Evolutionary conservation across 805 yeast genomes (phyloP), one percentile per base, ranked within the genome.

Genomic region (Zygosaccharomyces kombuchaensis): DNA sequence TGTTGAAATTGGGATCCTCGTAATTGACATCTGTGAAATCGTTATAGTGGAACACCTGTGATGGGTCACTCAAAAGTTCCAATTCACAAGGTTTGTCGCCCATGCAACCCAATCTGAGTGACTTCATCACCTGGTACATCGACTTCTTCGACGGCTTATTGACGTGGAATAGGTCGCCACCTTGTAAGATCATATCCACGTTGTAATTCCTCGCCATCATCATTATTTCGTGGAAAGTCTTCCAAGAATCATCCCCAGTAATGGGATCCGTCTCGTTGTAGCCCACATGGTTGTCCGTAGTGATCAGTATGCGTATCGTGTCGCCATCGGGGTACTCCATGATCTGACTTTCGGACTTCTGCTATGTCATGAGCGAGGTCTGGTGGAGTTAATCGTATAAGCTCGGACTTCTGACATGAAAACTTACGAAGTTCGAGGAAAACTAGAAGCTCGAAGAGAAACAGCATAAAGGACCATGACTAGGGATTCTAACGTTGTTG

Each of bases 221-320:
- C 76, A 88, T 77, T 48, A 88, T 80, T 64, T 93, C 99, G 44
- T 85, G 80, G 57, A 93, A 91, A 0, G 96, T 86, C 46, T 67
- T 74, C 86, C 96, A 86, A 0, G 95, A 78, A 59, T 93, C 99
- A 56, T 85, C 84, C 1, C 96, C 96, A 13, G 95, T 74, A 4
- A 91, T 81, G 1, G 96, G 90, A 62, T 93, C 98, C 31, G 77
- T 77, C 61, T 93, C 99, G 48, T 81, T 80, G 62, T 82, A 90
- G 1, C 99, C 99, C 14, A 93, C 96, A 71, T 93, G 99, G 61
- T 93, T 93, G 60, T 93, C 99, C 1, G 98, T 89, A 2, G 99
- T 88, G 26, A 93, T 67, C 26, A 93, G 76, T 14, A 93, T 77
- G 19, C 86, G 70, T 13, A 90, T 78, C 0, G 96, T 87, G 62